phyloP scores from a whole-genome alignment of 2,329 filamentous ascomycete genomes.

The Fusarium subtropicale region DNA sequence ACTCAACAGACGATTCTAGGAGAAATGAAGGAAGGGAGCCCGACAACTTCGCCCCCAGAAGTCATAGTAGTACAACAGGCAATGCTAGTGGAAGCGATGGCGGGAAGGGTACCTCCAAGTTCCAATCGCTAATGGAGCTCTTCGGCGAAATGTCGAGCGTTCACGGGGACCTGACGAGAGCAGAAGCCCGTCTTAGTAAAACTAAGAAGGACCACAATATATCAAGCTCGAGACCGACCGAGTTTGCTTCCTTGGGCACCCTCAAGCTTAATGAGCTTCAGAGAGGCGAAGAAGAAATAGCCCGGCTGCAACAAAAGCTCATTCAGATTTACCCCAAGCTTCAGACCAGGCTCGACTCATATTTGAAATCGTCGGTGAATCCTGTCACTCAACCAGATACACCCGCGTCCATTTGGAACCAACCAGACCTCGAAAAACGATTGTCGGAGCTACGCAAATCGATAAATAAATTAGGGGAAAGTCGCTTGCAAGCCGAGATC shows the following conservation, averaged over 20 bases:
- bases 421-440: slow-evolving; percentile 2
- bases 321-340: slow-evolving; percentile 21
- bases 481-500: slow-evolving; percentile 29
- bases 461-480: slow-evolving; percentile 7
- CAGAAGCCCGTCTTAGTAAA: slow-evolving; percentile 35
- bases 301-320: slow-evolving; percentile 15
- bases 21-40: slow-evolving; percentile 13
- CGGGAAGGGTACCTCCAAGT: not conserved
- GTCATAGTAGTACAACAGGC: slow-evolving; percentile 30
- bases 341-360: slow-evolving; percentile 8
- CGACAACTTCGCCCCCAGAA: slow-evolving; percentile 10
- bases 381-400: slow-evolving; percentile 5
- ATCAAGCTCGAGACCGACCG: slow-evolving; percentile 29
- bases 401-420: not conserved
- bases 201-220: slow-evolving; percentile 25
- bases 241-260: slow-evolving; percentile 40
- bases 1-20: slow-evolving; percentile 16
- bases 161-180: slow-evolving; percentile 32
- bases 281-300: slow-evolving; percentile 13
- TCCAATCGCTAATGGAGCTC: slow-evolving; percentile 33
- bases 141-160: slow-evolving; percentile 42
- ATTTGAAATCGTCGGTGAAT: not conserved
- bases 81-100: not conserved
- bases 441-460: slow-evolving; percentile 15
- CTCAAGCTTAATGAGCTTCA: slow-evolving; percentile 35